These are phyloP conservation scores for Luffa aegyptiaca DNA, from an alignment of 306 rosid genomes.

Conservation along the genomic window DNA sequence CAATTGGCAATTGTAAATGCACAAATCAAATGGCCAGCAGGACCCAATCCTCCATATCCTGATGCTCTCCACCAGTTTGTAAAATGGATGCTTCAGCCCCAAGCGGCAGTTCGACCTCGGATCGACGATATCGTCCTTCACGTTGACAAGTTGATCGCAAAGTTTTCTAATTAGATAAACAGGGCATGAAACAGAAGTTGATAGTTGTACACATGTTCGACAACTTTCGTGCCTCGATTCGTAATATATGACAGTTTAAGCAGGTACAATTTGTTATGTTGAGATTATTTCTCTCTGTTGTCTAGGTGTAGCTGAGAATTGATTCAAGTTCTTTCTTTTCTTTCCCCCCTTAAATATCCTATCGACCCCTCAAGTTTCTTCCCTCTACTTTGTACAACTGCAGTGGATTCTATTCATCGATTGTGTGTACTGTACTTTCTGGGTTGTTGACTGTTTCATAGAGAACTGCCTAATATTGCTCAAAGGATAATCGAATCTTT, in stretches of 20 bases:
- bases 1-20: conserved; percentile 87
- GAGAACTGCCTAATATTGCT: background rate
- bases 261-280: background rate
- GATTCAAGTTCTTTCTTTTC: background rate
- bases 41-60: conserved; percentile 84
- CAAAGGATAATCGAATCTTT: background rate
- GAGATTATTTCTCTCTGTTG: background rate
- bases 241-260: background rate
- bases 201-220: background rate
- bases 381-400: background rate
- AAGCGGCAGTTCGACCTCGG: conserved; percentile 70
- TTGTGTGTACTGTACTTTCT: background rate
- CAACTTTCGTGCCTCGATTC: background rate
- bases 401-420: background rate
- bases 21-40: conserved; percentile 89
- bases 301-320: background rate
- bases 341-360: background rate
- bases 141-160: conserved; percentile 82
- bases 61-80: conserved; percentile 92
- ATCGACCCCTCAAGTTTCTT: background rate
- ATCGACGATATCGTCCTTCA: conserved; percentile 83
- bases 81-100: conserved; percentile 99
- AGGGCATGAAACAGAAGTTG: background rate
- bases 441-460: background rate
- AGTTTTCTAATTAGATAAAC: conserved; percentile 43